Percentiles rank a stretch among this genome's conserved stretches.
phyloP scores from a whole-genome alignment of 257 asterid species.

The Gardenia jasminoides region DNA sequence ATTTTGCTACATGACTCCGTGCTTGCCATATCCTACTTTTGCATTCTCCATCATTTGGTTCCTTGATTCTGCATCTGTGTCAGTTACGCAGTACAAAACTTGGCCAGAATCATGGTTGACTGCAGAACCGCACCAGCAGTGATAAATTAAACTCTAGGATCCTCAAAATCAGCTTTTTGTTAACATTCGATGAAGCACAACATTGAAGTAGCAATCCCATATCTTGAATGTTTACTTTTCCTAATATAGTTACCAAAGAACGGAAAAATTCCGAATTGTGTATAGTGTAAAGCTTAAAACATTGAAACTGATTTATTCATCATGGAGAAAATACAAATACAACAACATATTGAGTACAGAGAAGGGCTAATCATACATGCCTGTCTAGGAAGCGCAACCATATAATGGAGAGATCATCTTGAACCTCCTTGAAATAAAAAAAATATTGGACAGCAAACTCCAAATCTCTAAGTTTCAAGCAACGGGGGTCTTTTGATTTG shows the following conservation, averaged over 20 bases:
- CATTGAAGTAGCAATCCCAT: background rate
- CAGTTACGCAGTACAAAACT: background rate
- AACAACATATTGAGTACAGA: slow-evolving; percentile 17
- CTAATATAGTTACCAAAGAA: background rate
- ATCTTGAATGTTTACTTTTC: background rate
- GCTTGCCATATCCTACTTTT: background rate
- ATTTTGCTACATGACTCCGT: background rate
- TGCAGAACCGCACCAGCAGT: background rate
- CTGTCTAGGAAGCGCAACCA: slow-evolving; percentile 22
- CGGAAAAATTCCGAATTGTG: background rate
- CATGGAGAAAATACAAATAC: slow-evolving; percentile 26
- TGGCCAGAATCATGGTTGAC: background rate
- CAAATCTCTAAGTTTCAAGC: slow-evolving; percentile 33
- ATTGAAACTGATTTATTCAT: slow-evolving; percentile 23
- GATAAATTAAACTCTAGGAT: background rate
- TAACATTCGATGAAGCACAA: background rate
- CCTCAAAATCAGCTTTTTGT: background rate
- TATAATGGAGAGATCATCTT: background rate
- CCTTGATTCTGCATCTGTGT: background rate
- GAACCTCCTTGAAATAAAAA: slow-evolving; percentile 12
- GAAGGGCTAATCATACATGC: slow-evolving; percentile 9
- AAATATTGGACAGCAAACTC: slow-evolving; percentile 10
- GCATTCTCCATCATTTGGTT: background rate
- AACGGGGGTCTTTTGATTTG: slow-evolving; percentile 58
- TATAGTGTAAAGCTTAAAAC: slow-evolving; percentile 2